Evolutionary conservation across 495 filamentous ascomycete genomes (phyloP).

Genomic region (Cercophora samala): DNA sequence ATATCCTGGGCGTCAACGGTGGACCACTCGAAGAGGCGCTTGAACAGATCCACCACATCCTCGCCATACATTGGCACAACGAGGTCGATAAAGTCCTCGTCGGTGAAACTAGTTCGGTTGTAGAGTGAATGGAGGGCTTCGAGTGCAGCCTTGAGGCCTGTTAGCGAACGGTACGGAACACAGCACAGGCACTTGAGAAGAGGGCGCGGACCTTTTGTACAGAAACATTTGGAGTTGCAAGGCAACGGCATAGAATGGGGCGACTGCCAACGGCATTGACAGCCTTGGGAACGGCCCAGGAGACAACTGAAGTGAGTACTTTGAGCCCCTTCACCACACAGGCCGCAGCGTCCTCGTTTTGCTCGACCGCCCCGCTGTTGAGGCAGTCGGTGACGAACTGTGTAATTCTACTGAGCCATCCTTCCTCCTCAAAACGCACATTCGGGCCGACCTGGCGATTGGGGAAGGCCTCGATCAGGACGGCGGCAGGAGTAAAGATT

Average conservation of each 20-base stretch:
- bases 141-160: constrained; percentile 60
- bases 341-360: constrained; percentile 59
- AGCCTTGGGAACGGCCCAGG: constrained; percentile 82
- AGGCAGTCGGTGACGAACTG: constrained; percentile 72
- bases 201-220: constrained; percentile 47
- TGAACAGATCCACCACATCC: constrained; percentile 67
- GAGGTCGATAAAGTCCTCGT: constrained; percentile 74
- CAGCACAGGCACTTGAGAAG: constrained; percentile 11
- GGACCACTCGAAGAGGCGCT: constrained; percentile 78
- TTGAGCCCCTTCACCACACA: constrained; percentile 72
- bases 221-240: constrained; percentile 68
- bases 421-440: constrained; percentile 71
- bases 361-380: constrained; percentile 53
- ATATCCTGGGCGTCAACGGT: constrained; percentile 72
- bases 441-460: constrained; percentile 57
- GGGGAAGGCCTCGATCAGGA: constrained; percentile 72
- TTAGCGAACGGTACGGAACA: constrained; percentile 13
- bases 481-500: constrained; percentile 75
- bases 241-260: constrained; percentile 65
- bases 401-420: constrained; percentile 79
- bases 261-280: constrained; percentile 67
- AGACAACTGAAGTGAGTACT: constrained; percentile 69
- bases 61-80: constrained; percentile 73
- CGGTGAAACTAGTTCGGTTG: constrained; percentile 65
- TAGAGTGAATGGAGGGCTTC: constrained; percentile 83